phyloP scores from a whole-genome alignment of 768 basidiomycete species.

The Roridomyces roridus region DNA sequence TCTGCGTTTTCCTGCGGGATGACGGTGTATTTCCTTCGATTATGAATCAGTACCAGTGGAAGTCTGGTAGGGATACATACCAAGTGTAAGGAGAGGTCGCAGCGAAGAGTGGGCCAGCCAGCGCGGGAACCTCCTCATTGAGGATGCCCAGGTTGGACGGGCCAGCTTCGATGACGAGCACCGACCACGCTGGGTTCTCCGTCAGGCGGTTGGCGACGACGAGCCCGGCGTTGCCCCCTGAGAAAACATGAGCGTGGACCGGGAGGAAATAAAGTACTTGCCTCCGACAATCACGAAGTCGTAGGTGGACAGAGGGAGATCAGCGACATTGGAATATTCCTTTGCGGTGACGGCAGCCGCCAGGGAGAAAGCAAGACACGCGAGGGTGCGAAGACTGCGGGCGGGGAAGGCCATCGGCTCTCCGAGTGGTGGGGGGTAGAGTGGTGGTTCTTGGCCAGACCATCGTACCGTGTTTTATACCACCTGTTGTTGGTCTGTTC shows the following conservation, averaged over 20 bases:
- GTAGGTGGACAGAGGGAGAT: background rate
- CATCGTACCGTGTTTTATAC: no score
- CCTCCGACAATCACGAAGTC: slow-evolving; percentile 1
- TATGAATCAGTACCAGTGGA: no score
- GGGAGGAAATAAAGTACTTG: background rate
- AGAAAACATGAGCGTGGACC: background rate
- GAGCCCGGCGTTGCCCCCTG: background rate
- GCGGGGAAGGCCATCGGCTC: no score
- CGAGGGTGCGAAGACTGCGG: no score
- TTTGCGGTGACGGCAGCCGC: no score
- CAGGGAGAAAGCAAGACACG: no score
- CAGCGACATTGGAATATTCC: background rate
- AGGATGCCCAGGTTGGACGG: background rate
- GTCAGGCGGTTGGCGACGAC: background rate
- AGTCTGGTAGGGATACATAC: no score
- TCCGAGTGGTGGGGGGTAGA: no score
- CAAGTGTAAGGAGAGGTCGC: no score
- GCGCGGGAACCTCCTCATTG: background rate
- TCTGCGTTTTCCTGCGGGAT: background rate
- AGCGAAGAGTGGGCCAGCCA: no score
- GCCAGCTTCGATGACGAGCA: background rate
- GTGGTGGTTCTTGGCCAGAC: no score
- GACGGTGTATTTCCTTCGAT: background rate
- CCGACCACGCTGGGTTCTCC: background rate
- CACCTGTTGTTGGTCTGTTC: no score